Percentiles rank a stretch among this genome's conserved stretches.
Conservation (phyloP, 495 filamentous ascomycete genomes). For the Rhypophila decipiens region DNA sequence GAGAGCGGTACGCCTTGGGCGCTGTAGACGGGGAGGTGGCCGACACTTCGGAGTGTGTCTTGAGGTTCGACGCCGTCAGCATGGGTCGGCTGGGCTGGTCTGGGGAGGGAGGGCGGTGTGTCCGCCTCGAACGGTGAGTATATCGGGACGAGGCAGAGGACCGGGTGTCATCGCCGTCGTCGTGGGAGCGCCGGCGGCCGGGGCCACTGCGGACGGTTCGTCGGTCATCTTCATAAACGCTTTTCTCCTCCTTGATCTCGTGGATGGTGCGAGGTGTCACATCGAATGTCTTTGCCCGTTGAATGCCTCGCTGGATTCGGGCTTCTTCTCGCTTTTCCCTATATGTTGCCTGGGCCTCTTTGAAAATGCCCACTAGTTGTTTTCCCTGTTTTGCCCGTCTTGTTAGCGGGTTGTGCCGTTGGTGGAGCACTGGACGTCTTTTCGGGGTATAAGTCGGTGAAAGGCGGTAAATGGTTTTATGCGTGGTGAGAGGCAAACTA, state of each 20-base stretch:
- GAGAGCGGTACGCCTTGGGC: constrained; percentile 31
- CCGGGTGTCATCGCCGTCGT: constrained; percentile 27
- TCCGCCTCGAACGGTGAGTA: constrained; percentile 26
- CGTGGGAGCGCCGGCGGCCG: constrained; percentile 26
- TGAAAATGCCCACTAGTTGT: constrained; percentile 79
- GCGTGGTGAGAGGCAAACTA: background rate
- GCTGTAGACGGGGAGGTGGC: constrained; percentile 33
- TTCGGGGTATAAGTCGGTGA: too few species aligned
- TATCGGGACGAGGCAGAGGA: constrained; percentile 32
- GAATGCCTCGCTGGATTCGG: constrained; percentile 51
- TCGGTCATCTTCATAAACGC: constrained; percentile 18
- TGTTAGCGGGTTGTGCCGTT: too few species aligned
- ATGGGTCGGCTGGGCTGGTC: constrained; percentile 21
- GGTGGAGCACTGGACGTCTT: too few species aligned
- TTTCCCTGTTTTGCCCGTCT: constrained; percentile 77
- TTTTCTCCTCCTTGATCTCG: constrained; percentile 18
- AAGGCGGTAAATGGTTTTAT: constrained; percentile 8
- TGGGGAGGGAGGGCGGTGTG: constrained; percentile 17
- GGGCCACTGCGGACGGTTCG: constrained; percentile 11
- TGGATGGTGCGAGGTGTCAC: constrained; percentile 13
- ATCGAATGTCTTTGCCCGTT: constrained; percentile 39
- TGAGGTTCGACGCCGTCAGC: constrained; percentile 37
- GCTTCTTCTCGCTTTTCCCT: constrained; percentile 74
- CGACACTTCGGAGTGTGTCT: constrained; percentile 38
- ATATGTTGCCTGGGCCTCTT: constrained; percentile 80